Evolutionary conservation across 1,284 basidiomycete genomes (phyloP), one percentile per base, ranked within the genome.

Genomic region (Neonothopanus nambi): DNA sequence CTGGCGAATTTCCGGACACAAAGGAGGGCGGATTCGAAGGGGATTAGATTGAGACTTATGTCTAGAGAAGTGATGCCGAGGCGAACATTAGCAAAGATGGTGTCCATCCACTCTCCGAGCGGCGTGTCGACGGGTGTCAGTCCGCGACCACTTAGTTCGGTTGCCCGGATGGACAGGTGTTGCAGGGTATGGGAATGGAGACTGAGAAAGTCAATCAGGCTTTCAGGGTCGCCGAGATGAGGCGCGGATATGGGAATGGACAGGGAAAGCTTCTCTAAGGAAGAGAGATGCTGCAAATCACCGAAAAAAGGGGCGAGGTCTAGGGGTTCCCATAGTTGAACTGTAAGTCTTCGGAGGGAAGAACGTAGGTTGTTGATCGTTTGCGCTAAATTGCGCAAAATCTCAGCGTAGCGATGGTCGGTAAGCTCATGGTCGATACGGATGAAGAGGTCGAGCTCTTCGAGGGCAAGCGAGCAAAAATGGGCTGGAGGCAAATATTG

Each of bases 391-490:
- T 66, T 56, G 35, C 59, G 56, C 26, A 62, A 61, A 54, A 70
- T 62, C 37, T 69, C 65, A 20, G 60, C 56, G 38, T 65, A 63
- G 37, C 61, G 59, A n/a, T 54, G 49, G 37, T 57, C 33, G 38
- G 60, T 55, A 33, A 59, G 48, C 11, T 60, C 48, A 55, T 67
- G 65, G 55, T 75, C 74, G 35, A 68, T 64, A 39, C 74, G 73
- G 44, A 77, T 65, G 53, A 70, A 65, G 20, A 77, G 65, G 30
- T 72, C 68, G 20, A 77, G 68, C 54, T 76, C 72, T 54, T 76
- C 68, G 12, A 76, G 61, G 11, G 64, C 64, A 42, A 59, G 61
- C 15, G 69, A 60, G 1, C 62, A 59, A 49, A 63, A 68, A 8
- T 65, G 58, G 3, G 69, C 65, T 0, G 59, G 57, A 39, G 73